A percentile compares a stretch with the other conserved stretches of the same genome.
These are phyloP conservation scores for Leersia perrieri DNA, from an alignment of 176 grass and related monocot species.

Conservation along the genomic window DNA sequence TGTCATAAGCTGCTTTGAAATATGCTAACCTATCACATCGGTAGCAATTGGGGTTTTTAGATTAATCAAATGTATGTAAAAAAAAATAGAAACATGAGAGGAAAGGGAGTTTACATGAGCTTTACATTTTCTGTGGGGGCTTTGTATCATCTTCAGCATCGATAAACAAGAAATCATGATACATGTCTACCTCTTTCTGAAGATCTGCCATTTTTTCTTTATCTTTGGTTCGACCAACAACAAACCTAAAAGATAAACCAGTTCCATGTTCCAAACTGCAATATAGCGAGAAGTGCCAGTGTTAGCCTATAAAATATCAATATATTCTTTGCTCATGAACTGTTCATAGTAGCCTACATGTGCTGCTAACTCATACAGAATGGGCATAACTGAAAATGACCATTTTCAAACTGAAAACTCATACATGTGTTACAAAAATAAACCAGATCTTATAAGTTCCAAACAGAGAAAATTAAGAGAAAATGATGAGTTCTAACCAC, in stretches of 20 bases:
- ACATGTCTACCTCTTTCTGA: slow-evolving; percentile 70
- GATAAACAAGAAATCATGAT: slow-evolving; percentile 94
- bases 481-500: not conserved
- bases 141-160: slow-evolving; percentile 85
- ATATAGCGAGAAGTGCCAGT: slow-evolving; percentile 15
- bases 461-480: not conserved
- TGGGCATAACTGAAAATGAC: not conserved
- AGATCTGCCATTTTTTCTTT: slow-evolving; percentile 73
- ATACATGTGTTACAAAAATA: not conserved
- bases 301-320: slow-evolving; percentile 11
- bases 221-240: slow-evolving; percentile 65
- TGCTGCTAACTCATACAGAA: not conserved
- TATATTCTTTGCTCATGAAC: not conserved
- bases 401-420: too few species aligned
- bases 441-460: not conserved
- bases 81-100: slow-evolving; percentile 7
- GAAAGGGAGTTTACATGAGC: not conserved
- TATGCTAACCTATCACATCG: slow-evolving; percentile 72
- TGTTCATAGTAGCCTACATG: not conserved
- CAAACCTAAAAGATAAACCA: slow-evolving; percentile 96
- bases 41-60: not conserved
- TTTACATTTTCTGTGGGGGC: slow-evolving; percentile 82
- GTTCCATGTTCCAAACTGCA: slow-evolving; percentile 82
- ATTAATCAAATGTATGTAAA: slow-evolving; percentile 33
- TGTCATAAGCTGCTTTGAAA: slow-evolving; percentile 95